A percentile compares a stretch with the other conserved stretches of the same genome.
Evolutionary conservation across 177 flowering plant genomes (phyloP).

Genomic region (Vitis hybrid): DNA sequence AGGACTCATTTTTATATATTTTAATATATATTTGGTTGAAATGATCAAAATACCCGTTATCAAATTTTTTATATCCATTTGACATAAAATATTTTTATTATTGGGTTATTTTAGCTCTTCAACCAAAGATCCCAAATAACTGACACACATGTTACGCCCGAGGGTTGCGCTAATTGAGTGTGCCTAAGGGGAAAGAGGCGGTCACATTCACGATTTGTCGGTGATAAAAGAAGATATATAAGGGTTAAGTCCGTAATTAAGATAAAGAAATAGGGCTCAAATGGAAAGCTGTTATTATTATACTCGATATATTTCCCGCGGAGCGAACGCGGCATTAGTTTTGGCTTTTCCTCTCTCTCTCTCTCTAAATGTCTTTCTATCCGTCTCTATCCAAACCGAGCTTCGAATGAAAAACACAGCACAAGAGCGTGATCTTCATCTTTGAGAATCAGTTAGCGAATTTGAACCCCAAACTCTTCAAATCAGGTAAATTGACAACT

Average conservation of each 20-base stretch:
- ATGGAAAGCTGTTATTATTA: background rate
- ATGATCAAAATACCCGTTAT: too few relatives aligned
- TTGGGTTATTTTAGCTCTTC: too few relatives aligned
- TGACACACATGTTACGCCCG: too few relatives aligned
- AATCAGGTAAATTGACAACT: too few relatives aligned
- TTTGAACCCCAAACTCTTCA: too few relatives aligned
- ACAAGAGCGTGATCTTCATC: background rate
- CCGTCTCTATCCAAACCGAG: background rate
- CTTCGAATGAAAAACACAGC: background rate
- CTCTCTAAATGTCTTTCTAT: background rate
- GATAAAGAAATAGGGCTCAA: background rate
- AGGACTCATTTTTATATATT: too few relatives aligned
- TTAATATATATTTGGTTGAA: too few relatives aligned
- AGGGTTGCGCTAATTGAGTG: too few relatives aligned
- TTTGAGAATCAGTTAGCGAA: background rate
- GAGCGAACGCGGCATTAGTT: constrained; percentile 53
- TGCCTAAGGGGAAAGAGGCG: background rate
- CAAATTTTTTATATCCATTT: too few relatives aligned
- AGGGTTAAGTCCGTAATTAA: background rate
- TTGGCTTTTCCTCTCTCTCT: constrained; percentile 17
- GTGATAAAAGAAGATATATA: background rate
- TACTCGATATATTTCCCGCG: constrained; percentile 27
- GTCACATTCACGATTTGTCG: constrained; percentile 3
- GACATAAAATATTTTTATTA: too few relatives aligned
- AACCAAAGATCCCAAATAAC: too few relatives aligned